Evolutionary conservation across 2,329 filamentous ascomycete species (phyloP), one percentile per base, ranked within the genome.

Genomic region (Fusarium sp.): DNA sequence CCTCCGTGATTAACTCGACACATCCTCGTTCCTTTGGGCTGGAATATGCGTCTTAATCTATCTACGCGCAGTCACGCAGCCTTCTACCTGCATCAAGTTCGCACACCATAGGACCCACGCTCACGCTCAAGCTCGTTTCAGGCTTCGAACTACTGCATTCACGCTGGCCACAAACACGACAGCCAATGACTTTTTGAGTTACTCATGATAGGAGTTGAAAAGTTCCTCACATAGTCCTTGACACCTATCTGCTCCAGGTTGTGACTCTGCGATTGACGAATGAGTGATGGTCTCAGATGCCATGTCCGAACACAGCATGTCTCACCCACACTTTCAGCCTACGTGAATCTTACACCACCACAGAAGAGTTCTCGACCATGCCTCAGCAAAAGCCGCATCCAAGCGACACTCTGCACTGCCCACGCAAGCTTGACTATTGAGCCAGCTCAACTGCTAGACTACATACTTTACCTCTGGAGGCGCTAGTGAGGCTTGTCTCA

Each of bases 221-320:
- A n/a, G 36, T 34, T 38, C 8, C 17, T 43, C 40, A 18, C 33
- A 57, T 28, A 52, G 14, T 15, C 20, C 13, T 33, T 33, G 38
- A 9, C 28, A 28, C 40, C 40, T 31, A 18, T 38, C 15, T 45
- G 20, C 13, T 17, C 26, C 15, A 14, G 28, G 17, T 17, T 49
- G 43, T 40, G 38, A 15, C 31, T 33, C 20, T 14, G 31, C 38
- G 51, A 34, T 34, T 6, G 42, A 49, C 48, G 55, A 67, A 67
- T 67, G 45, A 26, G 14, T 17, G 14, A 14, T 4, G 33, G 7
- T 7, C 28, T 34, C 18, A 38, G 36, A 11, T 52, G 53, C 57
- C 66, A 53, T 67, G 53, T 68, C 63, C 34, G 18, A 39, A 8
- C 20, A 43, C 66, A 68, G 50, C 66, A 53, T 49, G 49, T 55